Conservation (phyloP, 768 basidiomycete species). For the Tulasnella sp. region DNA sequence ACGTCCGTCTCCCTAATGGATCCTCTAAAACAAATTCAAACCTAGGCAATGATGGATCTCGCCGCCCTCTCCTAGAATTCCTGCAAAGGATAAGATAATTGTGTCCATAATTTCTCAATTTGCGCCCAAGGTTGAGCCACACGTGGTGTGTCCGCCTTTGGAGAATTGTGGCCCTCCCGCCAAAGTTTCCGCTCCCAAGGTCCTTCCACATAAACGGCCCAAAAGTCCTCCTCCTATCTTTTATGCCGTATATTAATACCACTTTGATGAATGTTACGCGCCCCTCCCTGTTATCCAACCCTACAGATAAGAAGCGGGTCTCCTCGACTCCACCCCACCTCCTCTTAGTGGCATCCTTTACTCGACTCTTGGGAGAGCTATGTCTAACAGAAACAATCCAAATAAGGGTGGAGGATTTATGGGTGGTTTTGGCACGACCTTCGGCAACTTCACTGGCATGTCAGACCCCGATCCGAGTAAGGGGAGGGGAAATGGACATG, state of each 20-base stretch:
- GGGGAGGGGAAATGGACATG: not conserved
- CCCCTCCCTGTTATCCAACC: not conserved
- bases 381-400: too few relatives aligned
- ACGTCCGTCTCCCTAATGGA: too few relatives aligned
- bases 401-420: too few relatives aligned
- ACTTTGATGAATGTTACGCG: too few relatives aligned
- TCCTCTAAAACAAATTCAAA: too few relatives aligned
- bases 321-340: not conserved
- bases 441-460: too few relatives aligned
- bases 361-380: not conserved
- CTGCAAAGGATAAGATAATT: too few relatives aligned
- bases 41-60: too few relatives aligned
- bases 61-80: too few relatives aligned
- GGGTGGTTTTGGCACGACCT: too few relatives aligned
- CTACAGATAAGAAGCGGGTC: not conserved
- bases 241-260: too few relatives aligned
- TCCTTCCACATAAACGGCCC: not conserved
- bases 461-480: too few relatives aligned
- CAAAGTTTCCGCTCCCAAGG: not conserved
- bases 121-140: not conserved
- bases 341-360: not conserved
- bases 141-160: not conserved
- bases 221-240: not conserved
- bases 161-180: not conserved
- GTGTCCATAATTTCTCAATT: not conserved